Base-by-base conservation (phyloP, 108 stramenopile species). In the Nitzschia sp. region DNA sequence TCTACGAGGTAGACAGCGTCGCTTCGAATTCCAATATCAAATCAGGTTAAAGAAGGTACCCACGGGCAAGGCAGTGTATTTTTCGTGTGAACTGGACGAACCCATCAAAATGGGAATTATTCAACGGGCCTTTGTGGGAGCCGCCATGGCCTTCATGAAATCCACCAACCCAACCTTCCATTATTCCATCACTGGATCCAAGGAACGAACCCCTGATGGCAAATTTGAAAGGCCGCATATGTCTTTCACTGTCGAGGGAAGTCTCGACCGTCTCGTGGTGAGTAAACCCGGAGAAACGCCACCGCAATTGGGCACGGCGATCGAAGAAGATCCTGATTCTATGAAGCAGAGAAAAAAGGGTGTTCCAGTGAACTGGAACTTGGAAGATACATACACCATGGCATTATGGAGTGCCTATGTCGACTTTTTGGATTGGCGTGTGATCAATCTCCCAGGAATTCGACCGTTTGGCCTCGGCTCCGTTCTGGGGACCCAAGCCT, bases 21-120 rank as follows among this genome's bases (percentile, higher is more conserved):
- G 91, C 32, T 97, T 97, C 60, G 96, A 97, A 74, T 91, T 96
- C 65, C 96, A 97, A 73, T 94, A 89, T 60, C 96, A 96, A 68
- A 65, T 91, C 31, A 79, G 79, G 58, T 58, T 96, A 53, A 96
- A 95, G 73, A 91, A 89, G 65, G 19, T 89, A 22, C 88, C 91
- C 1, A 29, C 64, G 21, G 88, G 85, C 2, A 76, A 78, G n/a
- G 77, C 78, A 26, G 63, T 96, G 2, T 96, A 87, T 65, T 85
- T 96, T 77, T 85, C 90, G 16, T 84, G 80, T 48, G 91, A 94
- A 58, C 53, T 96, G 27, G 86, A 91, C 11, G 81, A 95, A 60
- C 87, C 92, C 2, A 72, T 90, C 22, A 85, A 86, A 33, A 80
- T 95, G 86, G 96, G 96, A 15, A 80, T 96, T 48, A 81, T 97